These are phyloP conservation scores for Leishmania turanica DNA, from an alignment of 208 protist species.

Conservation along the genomic window DNA sequence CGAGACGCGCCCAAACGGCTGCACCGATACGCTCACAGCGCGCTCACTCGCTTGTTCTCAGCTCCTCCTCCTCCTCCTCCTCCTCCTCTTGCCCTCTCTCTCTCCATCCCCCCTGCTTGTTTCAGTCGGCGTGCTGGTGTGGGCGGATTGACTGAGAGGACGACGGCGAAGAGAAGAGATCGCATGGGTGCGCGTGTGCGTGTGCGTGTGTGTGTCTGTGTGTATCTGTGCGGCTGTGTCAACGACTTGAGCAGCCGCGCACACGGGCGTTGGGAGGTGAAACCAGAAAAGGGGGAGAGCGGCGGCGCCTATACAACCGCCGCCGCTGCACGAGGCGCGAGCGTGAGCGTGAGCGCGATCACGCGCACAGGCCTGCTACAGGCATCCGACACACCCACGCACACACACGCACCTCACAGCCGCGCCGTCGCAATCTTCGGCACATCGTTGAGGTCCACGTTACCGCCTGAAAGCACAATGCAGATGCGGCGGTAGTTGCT, in stretches of 20 bases:
- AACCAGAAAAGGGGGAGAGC: background rate
- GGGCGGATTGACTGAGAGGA: too few relatives aligned
- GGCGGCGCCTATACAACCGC: background rate
- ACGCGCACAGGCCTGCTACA: background rate
- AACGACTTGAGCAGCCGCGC: background rate
- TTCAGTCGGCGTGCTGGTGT: too few relatives aligned
- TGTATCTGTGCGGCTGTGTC: background rate
- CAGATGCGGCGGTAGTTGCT: slow-evolving; percentile 47
- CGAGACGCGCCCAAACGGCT: too few relatives aligned
- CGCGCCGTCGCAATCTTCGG: slow-evolving; percentile 37
- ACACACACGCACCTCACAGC: slow-evolving; percentile 20
- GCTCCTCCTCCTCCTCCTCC: too few relatives aligned
- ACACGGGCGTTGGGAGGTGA: background rate
- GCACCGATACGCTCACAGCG: too few relatives aligned
- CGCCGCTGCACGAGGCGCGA: background rate
- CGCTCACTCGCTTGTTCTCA: too few relatives aligned
- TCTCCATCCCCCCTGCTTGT: too few relatives aligned
- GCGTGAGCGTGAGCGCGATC: background rate
- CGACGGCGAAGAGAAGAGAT: background rate
- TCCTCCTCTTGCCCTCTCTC: too few relatives aligned
- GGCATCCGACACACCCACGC: slow-evolving; percentile 2
- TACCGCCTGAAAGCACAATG: slow-evolving; percentile 64
- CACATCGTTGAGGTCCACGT: slow-evolving; percentile 57
- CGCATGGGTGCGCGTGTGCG: background rate
- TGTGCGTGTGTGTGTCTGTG: background rate